Conservation (phyloP, 148 eudicot species). For the Diospyros lotus region DNA sequence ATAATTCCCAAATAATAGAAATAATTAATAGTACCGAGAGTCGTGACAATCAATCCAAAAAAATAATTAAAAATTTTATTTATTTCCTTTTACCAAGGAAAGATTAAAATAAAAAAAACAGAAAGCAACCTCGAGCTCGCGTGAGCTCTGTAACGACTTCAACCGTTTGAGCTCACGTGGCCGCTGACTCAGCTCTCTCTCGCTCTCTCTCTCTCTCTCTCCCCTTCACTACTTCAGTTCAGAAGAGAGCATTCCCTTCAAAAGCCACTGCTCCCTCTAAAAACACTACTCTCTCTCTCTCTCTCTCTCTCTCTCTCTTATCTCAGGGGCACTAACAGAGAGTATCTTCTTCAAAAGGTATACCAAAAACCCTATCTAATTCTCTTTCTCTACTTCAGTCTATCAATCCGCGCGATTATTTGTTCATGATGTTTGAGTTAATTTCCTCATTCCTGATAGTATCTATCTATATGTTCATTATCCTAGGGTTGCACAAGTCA, state of each 20-base stretch:
- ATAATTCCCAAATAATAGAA: too few species aligned
- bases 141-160: conserved; percentile 2
- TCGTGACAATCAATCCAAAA: too few species aligned
- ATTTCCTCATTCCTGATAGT: not conserved
- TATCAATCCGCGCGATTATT: not conserved
- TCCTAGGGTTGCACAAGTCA: not conserved
- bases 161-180: conserved; percentile 6
- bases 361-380: not conserved
- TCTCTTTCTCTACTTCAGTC: not conserved
- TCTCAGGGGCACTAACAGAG: not conserved
- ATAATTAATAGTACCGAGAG: too few species aligned
- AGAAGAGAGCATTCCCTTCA: too few species aligned
- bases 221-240: not conserved
- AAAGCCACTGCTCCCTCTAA: too few species aligned
- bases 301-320: conserved; percentile 2
- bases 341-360: not conserved
- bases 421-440: not conserved
- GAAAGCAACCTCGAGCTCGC: not conserved
- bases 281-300: not conserved
- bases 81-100: too few species aligned
- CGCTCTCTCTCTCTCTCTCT: not conserved
- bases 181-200: not conserved
- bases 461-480: too few species aligned
- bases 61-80: too few species aligned
- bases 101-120: too few species aligned